Evolutionary conservation across 768 basidiomycete species (phyloP), one percentile per base, ranked within the genome.

Genomic region (Boletus rex-veris): DNA sequence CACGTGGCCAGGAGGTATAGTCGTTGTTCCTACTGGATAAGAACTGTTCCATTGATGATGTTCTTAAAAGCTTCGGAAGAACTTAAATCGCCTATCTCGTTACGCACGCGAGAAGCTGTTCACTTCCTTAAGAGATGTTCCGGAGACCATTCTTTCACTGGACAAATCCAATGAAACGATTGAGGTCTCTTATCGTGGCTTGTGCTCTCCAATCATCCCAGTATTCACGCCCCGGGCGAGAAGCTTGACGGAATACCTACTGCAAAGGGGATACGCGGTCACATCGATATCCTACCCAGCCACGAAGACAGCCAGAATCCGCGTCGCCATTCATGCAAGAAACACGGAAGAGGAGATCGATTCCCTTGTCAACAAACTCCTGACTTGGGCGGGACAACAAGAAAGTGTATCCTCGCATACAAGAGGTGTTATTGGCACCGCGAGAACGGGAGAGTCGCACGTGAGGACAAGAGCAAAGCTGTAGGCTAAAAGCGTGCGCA

Each of bases 201-300:
- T 57, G 14, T 54, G 43, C 38, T 63, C 61, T 18, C 61, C 58
- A 4, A 19, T 63, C 45, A 60, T 63, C 2, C 62, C 61, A 3
- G 43, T 63, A 4, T 60, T 60, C 36, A 55, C 61, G 4, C 61
- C 58, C 0, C 18, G 2, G 10, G 48, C 51, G 11, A 8, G 36
- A 2, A 44, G 5, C 7, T 43, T 63, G 21, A 45, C 55, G 7
- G 40, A 51, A 7, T 44, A 60, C 14, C 26, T 63, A 6, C 31
- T 51, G 7, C 14, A 54, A 10, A 63, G 11, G 30, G 62, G 62
- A 18, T 48, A 63, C 12, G 53, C 19, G 1, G 61, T 52, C 7
- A 35, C 48, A 0, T 16, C 55, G 7, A 35, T 60, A 2, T 57
- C 61, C 3, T 55, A 45, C 16, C 61, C 62, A 2, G 28, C 45